Percentiles rank a stretch among this genome's conserved stretches.
phyloP scores from a whole-genome alignment of 176 grass and related monocot species.

The Urochloa ruziziensis region DNA sequence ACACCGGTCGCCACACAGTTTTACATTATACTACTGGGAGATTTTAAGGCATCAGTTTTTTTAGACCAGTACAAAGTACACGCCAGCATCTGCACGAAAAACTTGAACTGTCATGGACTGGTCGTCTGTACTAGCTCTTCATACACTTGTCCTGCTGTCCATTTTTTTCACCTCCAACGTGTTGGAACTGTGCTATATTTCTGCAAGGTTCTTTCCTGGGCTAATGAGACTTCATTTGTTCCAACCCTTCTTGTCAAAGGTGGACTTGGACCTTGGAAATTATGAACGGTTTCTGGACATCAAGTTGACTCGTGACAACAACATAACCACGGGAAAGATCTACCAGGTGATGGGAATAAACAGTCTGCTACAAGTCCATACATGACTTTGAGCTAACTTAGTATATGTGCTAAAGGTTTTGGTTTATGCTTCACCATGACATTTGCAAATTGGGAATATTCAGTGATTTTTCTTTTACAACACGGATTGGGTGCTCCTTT shows the following conservation, averaged over 20 bases:
- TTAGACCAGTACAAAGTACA: slow-evolving; percentile 12
- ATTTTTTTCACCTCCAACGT: not conserved
- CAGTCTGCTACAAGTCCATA: not conserved
- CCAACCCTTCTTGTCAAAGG: slow-evolving; percentile 42
- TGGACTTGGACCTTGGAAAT: slow-evolving; percentile 98
- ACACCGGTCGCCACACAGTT: not conserved
- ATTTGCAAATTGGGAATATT: slow-evolving; percentile 34
- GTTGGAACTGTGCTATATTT: not conserved
- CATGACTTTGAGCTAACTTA: not conserved
- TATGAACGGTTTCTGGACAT: slow-evolving; percentile 97
- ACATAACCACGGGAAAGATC: slow-evolving; percentile 97
- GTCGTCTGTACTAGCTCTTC: not conserved
- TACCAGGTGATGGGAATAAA: slow-evolving; percentile 72
- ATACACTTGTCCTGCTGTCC: slow-evolving; percentile 22
- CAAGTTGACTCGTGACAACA: slow-evolving; percentile 96
- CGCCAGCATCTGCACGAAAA: not conserved
- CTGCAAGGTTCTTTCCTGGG: slow-evolving; percentile 9
- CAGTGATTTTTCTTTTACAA: not conserved
- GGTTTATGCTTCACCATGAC: slow-evolving; percentile 23
- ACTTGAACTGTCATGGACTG: not conserved
- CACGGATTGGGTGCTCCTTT: slow-evolving; percentile 14
- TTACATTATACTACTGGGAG: not conserved
- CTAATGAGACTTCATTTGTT: not conserved
- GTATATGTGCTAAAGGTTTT: slow-evolving; percentile 11
- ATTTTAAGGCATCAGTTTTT: not conserved